Evolutionary conservation across 2,329 filamentous ascomycete species (phyloP).

Genomic region (Curvularia sp.): DNA sequence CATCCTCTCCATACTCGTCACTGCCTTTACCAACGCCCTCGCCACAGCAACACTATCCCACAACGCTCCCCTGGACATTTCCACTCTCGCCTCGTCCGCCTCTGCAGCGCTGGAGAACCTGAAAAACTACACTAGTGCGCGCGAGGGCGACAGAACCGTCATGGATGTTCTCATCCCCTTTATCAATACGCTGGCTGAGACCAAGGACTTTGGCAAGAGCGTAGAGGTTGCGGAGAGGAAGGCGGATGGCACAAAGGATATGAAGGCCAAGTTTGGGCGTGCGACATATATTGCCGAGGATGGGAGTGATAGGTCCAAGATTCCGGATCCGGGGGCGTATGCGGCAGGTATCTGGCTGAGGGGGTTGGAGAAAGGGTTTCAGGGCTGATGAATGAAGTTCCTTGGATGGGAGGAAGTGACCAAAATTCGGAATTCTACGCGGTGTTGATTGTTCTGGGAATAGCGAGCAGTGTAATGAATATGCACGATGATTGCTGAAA

Average conservation of each 20-base stretch:
- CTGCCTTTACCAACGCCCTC: slow-evolving; percentile 67
- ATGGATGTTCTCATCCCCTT: slow-evolving; percentile 92
- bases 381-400: not conserved
- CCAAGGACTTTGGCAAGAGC: slow-evolving; percentile 71
- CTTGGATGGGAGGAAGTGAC: too few species aligned
- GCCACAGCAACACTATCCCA: slow-evolving; percentile 37
- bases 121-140: slow-evolving; percentile 80
- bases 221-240: slow-evolving; percentile 76
- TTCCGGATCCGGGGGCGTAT: slow-evolving; percentile 73
- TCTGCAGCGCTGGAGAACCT: slow-evolving; percentile 55
- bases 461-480: not conserved
- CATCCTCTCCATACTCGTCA: slow-evolving; percentile 85
- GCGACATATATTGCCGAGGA: slow-evolving; percentile 79
- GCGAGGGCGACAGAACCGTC: slow-evolving; percentile 86
- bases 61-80: slow-evolving; percentile 43
- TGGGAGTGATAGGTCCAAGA: slow-evolving; percentile 59
- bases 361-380: slow-evolving; percentile 57
- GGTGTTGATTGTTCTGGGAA: not conserved
- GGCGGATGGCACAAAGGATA: slow-evolving; percentile 82
- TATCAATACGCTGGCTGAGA: slow-evolving; percentile 70
- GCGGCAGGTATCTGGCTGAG: slow-evolving; percentile 84
- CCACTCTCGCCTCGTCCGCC: slow-evolving; percentile 52
- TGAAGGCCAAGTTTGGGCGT: slow-evolving; percentile 86
- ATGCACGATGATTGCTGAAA: not conserved
- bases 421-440: not conserved